These are phyloP conservation scores for Amoebophrya sp. DNA, from an alignment of 169 alveolate genomes.

Conservation along the genomic window DNA sequence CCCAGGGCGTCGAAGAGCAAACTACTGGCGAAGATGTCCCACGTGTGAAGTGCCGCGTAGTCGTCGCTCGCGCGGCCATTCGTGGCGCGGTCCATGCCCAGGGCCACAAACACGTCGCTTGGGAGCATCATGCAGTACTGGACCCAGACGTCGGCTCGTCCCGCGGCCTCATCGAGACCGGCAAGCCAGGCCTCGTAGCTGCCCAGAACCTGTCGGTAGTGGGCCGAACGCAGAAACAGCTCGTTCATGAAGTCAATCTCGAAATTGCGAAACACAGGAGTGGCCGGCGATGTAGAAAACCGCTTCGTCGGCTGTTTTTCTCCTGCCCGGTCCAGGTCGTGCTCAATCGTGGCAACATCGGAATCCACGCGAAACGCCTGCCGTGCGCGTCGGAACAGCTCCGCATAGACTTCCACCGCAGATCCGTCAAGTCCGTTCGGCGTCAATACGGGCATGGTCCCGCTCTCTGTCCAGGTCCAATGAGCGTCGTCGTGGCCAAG, in stretches of 20 bases:
- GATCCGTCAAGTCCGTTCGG: not conserved
- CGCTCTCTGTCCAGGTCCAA: too few species aligned
- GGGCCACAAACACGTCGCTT: not conserved
- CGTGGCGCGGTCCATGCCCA: not conserved
- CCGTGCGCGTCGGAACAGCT: not conserved
- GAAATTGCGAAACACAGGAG: not conserved
- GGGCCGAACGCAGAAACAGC: not conserved
- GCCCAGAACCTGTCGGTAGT: not conserved
- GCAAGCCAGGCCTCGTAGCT: not conserved
- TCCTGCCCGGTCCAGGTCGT: too few species aligned
- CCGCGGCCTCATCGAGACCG: not conserved
- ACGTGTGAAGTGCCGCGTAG: not conserved
- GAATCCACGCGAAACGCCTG: not conserved
- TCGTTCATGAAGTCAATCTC: conserved; percentile 25
- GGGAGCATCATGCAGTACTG: conserved; percentile 23
- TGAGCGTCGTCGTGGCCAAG: too few species aligned
- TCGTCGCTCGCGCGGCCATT: conserved; percentile 2
- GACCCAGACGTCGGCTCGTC: not conserved
- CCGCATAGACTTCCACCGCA: not conserved
- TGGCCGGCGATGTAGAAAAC: too few species aligned
- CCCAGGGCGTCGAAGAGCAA: not conserved
- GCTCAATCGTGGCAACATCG: too few species aligned
- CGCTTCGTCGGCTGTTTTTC: too few species aligned
- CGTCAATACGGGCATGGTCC: not conserved
- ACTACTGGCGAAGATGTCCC: not conserved